phyloP scores from a whole-genome alignment of 768 basidiomycete genomes.

The Arthromyces matolae region DNA sequence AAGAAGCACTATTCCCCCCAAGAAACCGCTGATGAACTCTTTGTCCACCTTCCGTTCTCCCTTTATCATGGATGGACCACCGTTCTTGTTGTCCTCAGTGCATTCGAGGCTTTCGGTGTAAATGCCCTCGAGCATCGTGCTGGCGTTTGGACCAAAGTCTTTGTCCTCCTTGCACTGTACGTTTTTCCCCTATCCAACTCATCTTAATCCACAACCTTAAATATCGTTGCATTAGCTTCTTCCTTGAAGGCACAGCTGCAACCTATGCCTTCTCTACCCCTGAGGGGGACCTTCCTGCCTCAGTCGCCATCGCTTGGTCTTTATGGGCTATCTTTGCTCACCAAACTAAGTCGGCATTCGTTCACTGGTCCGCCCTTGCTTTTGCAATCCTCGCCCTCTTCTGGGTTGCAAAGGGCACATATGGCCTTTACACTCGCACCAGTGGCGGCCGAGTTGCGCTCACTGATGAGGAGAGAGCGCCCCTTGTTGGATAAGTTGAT shows the following conservation, averaged over 20 bases:
- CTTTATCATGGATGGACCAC: slow-evolving; percentile 94
- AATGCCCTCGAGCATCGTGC: slow-evolving; percentile 60
- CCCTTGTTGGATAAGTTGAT: slow-evolving; percentile 55
- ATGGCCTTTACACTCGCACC: slow-evolving; percentile 46
- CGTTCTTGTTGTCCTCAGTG: slow-evolving; percentile 75
- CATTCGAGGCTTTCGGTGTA: slow-evolving; percentile 86
- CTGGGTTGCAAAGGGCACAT: slow-evolving; percentile 77
- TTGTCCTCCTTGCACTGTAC: slow-evolving; percentile 88
- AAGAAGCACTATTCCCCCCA: slow-evolving; percentile 79
- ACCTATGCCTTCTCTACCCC: slow-evolving; percentile 89
- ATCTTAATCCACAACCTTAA: slow-evolving; percentile 3
- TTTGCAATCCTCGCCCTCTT: slow-evolving; percentile 83
- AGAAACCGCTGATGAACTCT: slow-evolving; percentile 71
- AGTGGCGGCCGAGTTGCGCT: slow-evolving; percentile 56
- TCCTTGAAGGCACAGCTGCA: slow-evolving; percentile 89
- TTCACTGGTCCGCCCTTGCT: slow-evolving; percentile 86
- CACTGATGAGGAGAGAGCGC: slow-evolving; percentile 84
- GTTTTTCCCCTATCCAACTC: slow-evolving; percentile 28
- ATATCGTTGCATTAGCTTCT: slow-evolving; percentile 49
- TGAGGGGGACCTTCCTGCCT: slow-evolving; percentile 91
- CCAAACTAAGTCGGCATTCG: slow-evolving; percentile 64
- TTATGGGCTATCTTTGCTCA: slow-evolving; percentile 89
- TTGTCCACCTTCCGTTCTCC: slow-evolving; percentile 94
- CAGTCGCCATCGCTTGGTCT: slow-evolving; percentile 90
- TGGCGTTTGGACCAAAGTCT: slow-evolving; percentile 90